Base-by-base conservation (phyloP, 352 stramenopile species). In the Phytophthora fragariae region DNA sequence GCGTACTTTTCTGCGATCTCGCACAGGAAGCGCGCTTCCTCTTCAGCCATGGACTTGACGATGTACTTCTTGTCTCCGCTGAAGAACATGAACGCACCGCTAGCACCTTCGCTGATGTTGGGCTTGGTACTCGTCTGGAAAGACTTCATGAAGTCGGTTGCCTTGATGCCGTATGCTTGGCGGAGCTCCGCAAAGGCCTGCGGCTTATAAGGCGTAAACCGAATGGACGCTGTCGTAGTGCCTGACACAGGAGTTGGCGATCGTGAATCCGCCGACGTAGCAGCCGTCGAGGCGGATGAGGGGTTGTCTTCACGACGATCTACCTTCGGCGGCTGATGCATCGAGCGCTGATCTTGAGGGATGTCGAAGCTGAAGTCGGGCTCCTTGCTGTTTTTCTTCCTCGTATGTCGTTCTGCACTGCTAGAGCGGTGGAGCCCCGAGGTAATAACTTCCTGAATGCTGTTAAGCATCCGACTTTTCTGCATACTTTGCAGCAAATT, bases 51-150 rank as follows among this genome's bases (percentile, higher is more conserved):
- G 2, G 86, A 96, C 79, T 98, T 98, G 17, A 98, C 91, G 57
- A 98, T 95, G 67, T 97, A 97, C 57, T 87, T 86, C 63, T 93
- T 93, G 73, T 98, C 92, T 3, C 91, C 89, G 55, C 84, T 96
- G 68, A 97, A 97, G 57, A 98, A 98, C 67, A 98, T 86, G 75
- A 98, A 98, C n/a, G 90, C 92, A 35, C 90, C 90, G 55, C 90
- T 97, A 7, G 91, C 88, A n/a, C 92, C 92, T 81, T 97, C 92
- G 37, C 86, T 94, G 68, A 98, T 95, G 54, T 90, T 97, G 17
- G 91, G 89, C 70, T 97, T 97, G 0, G 86, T 95, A 17, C 86
- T 96, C 9, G 86, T 84, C 69, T 92, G 58, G 54, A 97, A 96
- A 27, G 91, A 94, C 59, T 75, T 70, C 12, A 86, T 57, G 41